Evolutionary conservation across 768 basidiomycete species (phyloP).

Genomic region (Termitomyces sp.): DNA sequence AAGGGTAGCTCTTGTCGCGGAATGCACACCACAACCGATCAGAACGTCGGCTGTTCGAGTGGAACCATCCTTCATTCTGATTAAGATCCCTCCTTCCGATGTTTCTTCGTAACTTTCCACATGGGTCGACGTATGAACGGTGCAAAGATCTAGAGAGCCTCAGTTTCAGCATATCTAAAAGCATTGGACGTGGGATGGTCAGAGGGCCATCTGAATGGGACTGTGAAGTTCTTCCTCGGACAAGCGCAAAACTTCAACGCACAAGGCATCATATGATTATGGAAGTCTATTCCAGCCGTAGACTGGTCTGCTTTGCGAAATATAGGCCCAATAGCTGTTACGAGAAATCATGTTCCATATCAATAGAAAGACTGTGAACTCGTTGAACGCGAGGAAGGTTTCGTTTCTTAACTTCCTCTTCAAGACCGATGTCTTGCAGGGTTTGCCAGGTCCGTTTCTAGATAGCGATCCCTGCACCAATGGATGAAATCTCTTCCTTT

Average conservation of each 20-base stretch:
- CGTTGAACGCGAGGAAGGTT: constrained; percentile 6
- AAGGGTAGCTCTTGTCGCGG: constrained; percentile 15
- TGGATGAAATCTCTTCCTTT: constrained; percentile 28
- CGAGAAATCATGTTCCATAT: background rate
- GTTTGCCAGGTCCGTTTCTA: constrained; percentile 35
- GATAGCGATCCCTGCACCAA: constrained; percentile 34
- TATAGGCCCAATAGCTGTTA: constrained; percentile 15
- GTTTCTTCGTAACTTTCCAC: constrained; percentile 10
- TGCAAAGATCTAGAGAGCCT: constrained; percentile 16
- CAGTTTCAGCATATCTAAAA: constrained; percentile 19
- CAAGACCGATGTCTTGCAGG: constrained; percentile 31
- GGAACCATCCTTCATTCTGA: constrained; percentile 21
- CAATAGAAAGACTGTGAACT: too few species aligned
- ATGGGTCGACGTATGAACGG: constrained; percentile 19
- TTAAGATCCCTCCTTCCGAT: constrained; percentile 1
- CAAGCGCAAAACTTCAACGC: background rate
- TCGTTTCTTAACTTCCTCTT: constrained; percentile 17
- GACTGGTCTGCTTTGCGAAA: constrained; percentile 21
- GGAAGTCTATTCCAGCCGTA: constrained; percentile 17
- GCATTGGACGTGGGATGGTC: constrained; percentile 15
- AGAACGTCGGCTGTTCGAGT: constrained; percentile 27
- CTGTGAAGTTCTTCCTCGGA: too few species aligned
- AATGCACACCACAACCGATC: constrained; percentile 33
- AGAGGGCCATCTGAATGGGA: constrained; percentile 15
- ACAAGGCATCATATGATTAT: constrained; percentile 21